Evolutionary conservation across 192 early-diverging fungal species (phyloP), one percentile per base, ranked within the genome.

Genomic region (Lunasporangiospora selenospora): DNA sequence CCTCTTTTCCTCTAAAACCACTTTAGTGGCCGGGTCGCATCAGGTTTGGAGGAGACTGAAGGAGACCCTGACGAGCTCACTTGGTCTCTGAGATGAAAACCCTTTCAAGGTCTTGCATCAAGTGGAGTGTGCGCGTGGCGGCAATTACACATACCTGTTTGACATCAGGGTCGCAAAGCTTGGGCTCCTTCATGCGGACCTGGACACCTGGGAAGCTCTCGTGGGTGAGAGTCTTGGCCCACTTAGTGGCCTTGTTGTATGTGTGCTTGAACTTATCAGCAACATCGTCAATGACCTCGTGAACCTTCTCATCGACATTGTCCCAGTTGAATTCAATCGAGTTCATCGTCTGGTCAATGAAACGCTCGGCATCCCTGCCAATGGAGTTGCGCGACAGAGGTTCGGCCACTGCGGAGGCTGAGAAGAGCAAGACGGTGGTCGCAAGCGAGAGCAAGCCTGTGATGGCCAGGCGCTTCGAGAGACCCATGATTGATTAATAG

Each of bases 111-210:
- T 12, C 9, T 34, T 30, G 27, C 21, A 23, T 29, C 19, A n/a
- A 2, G 40, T 18, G 21, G 18, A 49, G 33, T 36, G 50, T 12
- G 59, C 12, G 36, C 15, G 16, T 23, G 13, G 32, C 23, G 36
- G 24, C 18, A 1, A 57, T n/a, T n/a, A n/a, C n/a, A n/a, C n/a
- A n/a, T 80, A 92, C 88, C 84, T 97, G 97, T 61, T 94, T 91
- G 43, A 94, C 91, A 58, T 85, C 81, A 41, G 85, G 77, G 62
- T 96, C 95, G 75, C 97, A 99, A 42, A 99, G 81, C 30, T 79
- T 67, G 37, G 90, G 90, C 58, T 87, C 61, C 79, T 90, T 92
- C 50, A 89, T 81, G 55, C 90, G 88, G 47, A 94, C 78, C 67
- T 85, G 67, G 73, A 89, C 89, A 47, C 88, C 82, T 23, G 92